phyloP scores from a whole-genome alignment of 2,329 filamentous ascomycete genomes.

The Exophiala oligosperma region DNA sequence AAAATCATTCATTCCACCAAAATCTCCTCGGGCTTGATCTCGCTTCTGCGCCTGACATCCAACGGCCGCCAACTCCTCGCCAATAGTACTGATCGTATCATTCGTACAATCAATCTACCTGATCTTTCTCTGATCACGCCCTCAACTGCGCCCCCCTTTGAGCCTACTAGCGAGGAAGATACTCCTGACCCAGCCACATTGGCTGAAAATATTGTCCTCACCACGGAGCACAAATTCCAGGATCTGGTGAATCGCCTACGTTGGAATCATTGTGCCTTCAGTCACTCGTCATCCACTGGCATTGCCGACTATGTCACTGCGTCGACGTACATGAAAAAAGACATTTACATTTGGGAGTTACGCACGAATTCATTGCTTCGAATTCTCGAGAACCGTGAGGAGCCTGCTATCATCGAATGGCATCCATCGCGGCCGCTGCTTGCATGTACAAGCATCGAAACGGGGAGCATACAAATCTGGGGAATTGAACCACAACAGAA shows the following conservation, averaged over 20 bases:
- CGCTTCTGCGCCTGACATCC: slow-evolving; percentile 77
- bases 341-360: slow-evolving; percentile 70
- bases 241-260: slow-evolving; percentile 92
- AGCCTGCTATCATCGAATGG: slow-evolving; percentile 96
- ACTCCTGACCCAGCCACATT: slow-evolving; percentile 68
- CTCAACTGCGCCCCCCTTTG: slow-evolving; percentile 13
- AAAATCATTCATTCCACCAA: slow-evolving; percentile 88
- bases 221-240: slow-evolving; percentile 96
- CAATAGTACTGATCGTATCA: slow-evolving; percentile 92
- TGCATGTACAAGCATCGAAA: slow-evolving; percentile 88
- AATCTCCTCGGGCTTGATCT: slow-evolving; percentile 82
- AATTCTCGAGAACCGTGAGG: slow-evolving; percentile 95
- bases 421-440: slow-evolving; percentile 83
- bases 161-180: slow-evolving; percentile 44
- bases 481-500: slow-evolving; percentile 92
- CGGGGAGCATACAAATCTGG: slow-evolving; percentile 93
- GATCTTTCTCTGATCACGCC: slow-evolving; percentile 56
- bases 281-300: slow-evolving; percentile 37
- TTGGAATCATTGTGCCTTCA: slow-evolving; percentile 98
- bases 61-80: slow-evolving; percentile 87
- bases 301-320: slow-evolving; percentile 82
- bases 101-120: slow-evolving; percentile 87
- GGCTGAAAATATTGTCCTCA: slow-evolving; percentile 70
- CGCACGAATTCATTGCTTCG: slow-evolving; percentile 91
- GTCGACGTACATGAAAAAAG: slow-evolving; percentile 96